These are phyloP conservation scores for Sporothrix brasiliensis DNA, from an alignment of 2,329 filamentous ascomycete genomes.

Conservation along the genomic window DNA sequence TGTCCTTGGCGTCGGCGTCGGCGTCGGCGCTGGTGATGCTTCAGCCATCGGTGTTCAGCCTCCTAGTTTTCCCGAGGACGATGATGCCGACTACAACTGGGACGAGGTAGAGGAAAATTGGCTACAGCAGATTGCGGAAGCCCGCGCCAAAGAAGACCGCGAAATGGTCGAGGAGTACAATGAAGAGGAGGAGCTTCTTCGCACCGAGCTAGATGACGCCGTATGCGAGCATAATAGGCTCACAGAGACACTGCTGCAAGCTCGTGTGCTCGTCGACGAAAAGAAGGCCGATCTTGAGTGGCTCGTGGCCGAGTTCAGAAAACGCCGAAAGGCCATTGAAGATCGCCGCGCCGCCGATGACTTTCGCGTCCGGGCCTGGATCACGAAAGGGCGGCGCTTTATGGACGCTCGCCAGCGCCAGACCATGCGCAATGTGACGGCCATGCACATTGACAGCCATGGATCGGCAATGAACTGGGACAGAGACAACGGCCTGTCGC, in stretches of 20 bases:
- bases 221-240: slow-evolving; percentile 45
- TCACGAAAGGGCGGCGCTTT: slow-evolving; percentile 14
- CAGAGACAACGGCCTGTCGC: background rate
- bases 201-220: slow-evolving; percentile 44
- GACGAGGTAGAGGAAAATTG: slow-evolving; percentile 46
- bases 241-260: slow-evolving; percentile 45
- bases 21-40: no score
- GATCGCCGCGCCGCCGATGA: slow-evolving; percentile 30
- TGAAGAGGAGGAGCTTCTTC: slow-evolving; percentile 40
- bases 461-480: background rate
- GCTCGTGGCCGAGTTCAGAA: slow-evolving; percentile 33
- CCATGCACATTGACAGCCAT: background rate
- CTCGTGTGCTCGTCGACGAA: slow-evolving; percentile 36
- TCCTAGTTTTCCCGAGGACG: background rate
- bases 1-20: no score
- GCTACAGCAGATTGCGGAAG: slow-evolving; percentile 35
- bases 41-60: background rate
- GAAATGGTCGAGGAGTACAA: slow-evolving; percentile 43
- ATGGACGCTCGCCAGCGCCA: background rate
- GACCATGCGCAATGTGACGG: background rate
- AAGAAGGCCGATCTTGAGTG: slow-evolving; percentile 32
- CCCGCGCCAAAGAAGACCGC: slow-evolving; percentile 40
- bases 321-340: background rate
- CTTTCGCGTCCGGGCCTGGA: slow-evolving; percentile 30
- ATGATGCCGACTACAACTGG: slow-evolving; percentile 38